Evolutionary conservation across 1,284 basidiomycete genomes (phyloP), one percentile per base, ranked within the genome.

Genomic region (Exobasidium rhododendri): DNA sequence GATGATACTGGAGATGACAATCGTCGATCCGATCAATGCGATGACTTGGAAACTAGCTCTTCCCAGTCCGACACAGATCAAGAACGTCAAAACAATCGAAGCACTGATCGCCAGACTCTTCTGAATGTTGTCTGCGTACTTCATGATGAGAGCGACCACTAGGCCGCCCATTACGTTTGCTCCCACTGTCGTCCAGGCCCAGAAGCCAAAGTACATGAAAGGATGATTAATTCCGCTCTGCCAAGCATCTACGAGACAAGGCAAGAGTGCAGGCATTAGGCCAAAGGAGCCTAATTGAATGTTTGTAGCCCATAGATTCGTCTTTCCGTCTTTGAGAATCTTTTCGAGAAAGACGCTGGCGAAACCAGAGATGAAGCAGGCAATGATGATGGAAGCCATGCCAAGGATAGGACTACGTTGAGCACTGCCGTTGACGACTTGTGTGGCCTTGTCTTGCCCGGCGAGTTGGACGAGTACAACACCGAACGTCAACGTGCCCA

Each of bases 241-340:
- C 32, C 32, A 44, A n/a, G 20, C 31, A 4, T 55, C 52, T 6
- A 55, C 13, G 14, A 44, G 28, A 52, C 22, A 60, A 35, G 26
- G 20, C 2, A 31, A 30, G 17, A 59, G 58, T n/a, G 66, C 66
- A 5, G 66, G 61, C 1, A 58, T 24, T 45, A 68, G 55, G 20
- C 63, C 63, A 35, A 68, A 68, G 46, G 30, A 50, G 24, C 55
- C 51, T 29, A 68, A 64, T 24, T 68, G 66, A 13, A 68, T 59
- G 51, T 68, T 68, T 55, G 61, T 59, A 1, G 57, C 64, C 66
- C 66, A 68, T 2, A 68, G 58, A 49, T 68, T 63, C 24, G 47
- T 20, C 3, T 3, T 54, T 1, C 50, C 45, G 53, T 66, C 62
- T n/a, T 58, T 64, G 44, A 58, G 61, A 50, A 66, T 68, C 56